Conservation (phyloP, 192 early-diverging fungal genomes). For the Coemansia furcata region DNA sequence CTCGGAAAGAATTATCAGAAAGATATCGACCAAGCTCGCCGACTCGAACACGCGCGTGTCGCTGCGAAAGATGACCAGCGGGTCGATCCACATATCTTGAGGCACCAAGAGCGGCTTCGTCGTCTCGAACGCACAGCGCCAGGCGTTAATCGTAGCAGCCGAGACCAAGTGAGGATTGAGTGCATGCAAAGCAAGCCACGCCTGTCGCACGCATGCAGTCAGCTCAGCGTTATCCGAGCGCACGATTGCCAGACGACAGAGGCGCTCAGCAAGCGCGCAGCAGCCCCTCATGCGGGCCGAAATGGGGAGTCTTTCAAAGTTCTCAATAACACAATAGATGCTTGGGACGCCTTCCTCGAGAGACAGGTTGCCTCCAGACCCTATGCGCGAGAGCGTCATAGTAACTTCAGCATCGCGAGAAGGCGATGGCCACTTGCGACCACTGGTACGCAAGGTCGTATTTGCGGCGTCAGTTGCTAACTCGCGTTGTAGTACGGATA, state of each 20-base stretch:
- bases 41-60: slow-evolving; percentile 58
- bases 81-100: slow-evolving; percentile 58
- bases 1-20: slow-evolving; percentile 39
- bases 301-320: slow-evolving; percentile 19
- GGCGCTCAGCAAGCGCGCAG: slow-evolving; percentile 15
- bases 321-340: slow-evolving; percentile 16
- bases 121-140: slow-evolving; percentile 22
- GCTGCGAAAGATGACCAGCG: slow-evolving; percentile 56
- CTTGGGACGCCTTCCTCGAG: neutral
- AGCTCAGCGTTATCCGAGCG: slow-evolving; percentile 9
- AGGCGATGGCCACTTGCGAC: neutral
- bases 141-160: slow-evolving; percentile 31
- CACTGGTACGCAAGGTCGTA: neutral
- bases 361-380: neutral
- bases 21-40: slow-evolving; percentile 28
- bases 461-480: slow-evolving; percentile 4
- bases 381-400: neutral
- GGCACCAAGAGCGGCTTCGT: slow-evolving; percentile 27
- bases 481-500: slow-evolving; percentile 36
- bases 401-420: neutral
- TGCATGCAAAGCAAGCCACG: slow-evolving; percentile 41
- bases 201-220: slow-evolving; percentile 25
- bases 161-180: slow-evolving; percentile 40
- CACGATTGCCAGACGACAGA: slow-evolving; percentile 24
- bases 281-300: slow-evolving; percentile 38